Evolutionary conservation across 2,329 filamentous ascomycete species (phyloP).

Genomic region (Lasiodiplodia hormozganensis): DNA sequence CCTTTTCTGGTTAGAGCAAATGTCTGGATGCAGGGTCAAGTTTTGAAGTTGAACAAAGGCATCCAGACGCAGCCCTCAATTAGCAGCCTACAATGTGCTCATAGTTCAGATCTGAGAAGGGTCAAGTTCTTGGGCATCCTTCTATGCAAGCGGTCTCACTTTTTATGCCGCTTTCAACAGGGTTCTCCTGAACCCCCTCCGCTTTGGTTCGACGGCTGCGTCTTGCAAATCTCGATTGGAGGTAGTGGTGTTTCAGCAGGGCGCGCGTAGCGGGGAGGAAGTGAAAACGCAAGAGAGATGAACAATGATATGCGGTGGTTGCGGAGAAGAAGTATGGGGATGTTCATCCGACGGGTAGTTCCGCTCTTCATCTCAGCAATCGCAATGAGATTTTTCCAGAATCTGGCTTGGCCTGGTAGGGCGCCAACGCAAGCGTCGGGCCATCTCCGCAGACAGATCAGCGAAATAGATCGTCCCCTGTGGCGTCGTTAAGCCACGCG

Average conservation of each 20-base stretch:
- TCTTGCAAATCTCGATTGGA: conserved; percentile 13
- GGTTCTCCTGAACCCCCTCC: not conserved
- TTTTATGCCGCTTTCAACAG: not conserved
- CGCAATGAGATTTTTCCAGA: too few species aligned
- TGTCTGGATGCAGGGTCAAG: too few species aligned
- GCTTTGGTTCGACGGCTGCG: not conserved
- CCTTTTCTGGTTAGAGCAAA: too few species aligned
- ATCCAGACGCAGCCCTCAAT: too few species aligned
- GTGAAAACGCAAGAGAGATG: not conserved
- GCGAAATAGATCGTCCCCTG: conserved; percentile 16
- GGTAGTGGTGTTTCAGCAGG: conserved; percentile 5
- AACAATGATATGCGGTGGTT: not conserved
- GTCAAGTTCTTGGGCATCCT: too few species aligned
- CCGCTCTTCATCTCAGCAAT: not conserved
- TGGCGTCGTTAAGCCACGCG: conserved; percentile 13
- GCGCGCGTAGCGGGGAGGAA: not conserved
- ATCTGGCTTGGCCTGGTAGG: too few species aligned
- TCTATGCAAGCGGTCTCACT: not conserved
- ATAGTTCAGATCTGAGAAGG: too few species aligned
- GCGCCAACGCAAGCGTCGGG: not conserved
- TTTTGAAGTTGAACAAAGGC: too few species aligned
- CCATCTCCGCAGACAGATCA: conserved; percentile 8
- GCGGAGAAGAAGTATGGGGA: not conserved
- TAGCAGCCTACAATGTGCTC: too few species aligned
- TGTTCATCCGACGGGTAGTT: not conserved